Conservation (phyloP, 495 filamentous ascomycete genomes). For the Xylaria venustula region DNA sequence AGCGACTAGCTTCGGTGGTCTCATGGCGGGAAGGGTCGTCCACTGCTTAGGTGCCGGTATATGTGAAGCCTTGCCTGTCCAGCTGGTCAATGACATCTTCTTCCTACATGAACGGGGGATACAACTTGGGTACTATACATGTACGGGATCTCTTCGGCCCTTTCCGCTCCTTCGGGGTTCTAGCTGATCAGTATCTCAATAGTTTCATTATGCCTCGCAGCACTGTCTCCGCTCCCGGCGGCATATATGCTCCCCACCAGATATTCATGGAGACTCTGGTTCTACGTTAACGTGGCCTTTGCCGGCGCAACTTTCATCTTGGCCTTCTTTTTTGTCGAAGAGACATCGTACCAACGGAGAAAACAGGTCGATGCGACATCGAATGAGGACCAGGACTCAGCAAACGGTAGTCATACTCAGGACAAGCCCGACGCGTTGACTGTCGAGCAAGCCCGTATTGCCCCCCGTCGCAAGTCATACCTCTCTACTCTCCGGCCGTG, state of each 20-base stretch:
- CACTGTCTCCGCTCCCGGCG: slow-evolving; percentile 35
- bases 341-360: slow-evolving; percentile 54
- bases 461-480: slow-evolving; percentile 42
- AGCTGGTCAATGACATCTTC: slow-evolving; percentile 67
- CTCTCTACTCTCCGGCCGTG: slow-evolving; percentile 43
- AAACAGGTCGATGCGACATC: slow-evolving; percentile 9
- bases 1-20: slow-evolving; percentile 47
- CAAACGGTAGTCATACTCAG: background rate
- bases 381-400: slow-evolving; percentile 31
- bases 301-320: slow-evolving; percentile 53
- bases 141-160: slow-evolving; percentile 29
- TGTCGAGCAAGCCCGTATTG: slow-evolving; percentile 15
- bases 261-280: slow-evolving; percentile 48
- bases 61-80: slow-evolving; percentile 62
- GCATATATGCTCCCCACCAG: slow-evolving; percentile 40
- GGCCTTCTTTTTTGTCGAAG: slow-evolving; percentile 62
- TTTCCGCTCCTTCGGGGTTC: background rate
- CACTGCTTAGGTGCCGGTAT: slow-evolving; percentile 57
- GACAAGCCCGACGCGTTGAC: slow-evolving; percentile 6
- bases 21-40: slow-evolving; percentile 57
- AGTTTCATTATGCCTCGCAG: slow-evolving; percentile 56
- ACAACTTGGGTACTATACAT: slow-evolving; percentile 58
- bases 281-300: slow-evolving; percentile 55
- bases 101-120: slow-evolving; percentile 62
- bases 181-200: background rate